A percentile compares a stretch with the other conserved stretches of the same genome.
Conservation (phyloP, 768 basidiomycete species). For the Galerina marginata region DNA sequence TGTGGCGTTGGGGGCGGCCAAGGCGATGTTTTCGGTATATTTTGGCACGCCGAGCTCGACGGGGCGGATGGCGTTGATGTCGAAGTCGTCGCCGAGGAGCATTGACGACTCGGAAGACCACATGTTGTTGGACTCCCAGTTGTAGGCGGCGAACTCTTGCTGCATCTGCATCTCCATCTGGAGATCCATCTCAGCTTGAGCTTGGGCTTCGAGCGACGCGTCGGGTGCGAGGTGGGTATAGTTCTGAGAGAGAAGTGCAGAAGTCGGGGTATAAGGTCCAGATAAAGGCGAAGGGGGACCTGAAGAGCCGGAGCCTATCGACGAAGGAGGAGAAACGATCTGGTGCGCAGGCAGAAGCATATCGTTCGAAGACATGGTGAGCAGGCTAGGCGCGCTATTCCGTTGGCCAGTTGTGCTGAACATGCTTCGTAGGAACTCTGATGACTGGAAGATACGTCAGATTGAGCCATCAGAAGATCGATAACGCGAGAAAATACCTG, state of each 20-base stretch:
- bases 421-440: conserved; percentile 57
- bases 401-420: conserved; percentile 38
- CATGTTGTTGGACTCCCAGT: conserved; percentile 38
- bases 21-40: conserved; percentile 33
- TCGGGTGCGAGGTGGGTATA: conserved; percentile 15
- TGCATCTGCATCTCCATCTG: conserved; percentile 46
- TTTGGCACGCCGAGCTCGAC: conserved; percentile 64
- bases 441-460: conserved; percentile 38
- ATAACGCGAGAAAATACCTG: conserved; percentile 37
- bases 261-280: conserved; percentile 55
- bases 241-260: conserved; percentile 26
- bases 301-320: conserved; percentile 50
- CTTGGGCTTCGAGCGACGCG: conserved; percentile 31
- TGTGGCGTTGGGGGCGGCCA: conserved; percentile 23
- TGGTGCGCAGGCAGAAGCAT: conserved; percentile 47
- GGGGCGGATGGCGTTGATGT: conserved; percentile 66
- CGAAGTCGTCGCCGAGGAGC: conserved; percentile 69
- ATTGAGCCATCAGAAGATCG: conserved; percentile 4
- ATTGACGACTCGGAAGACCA: conserved; percentile 39
- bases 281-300: conserved; percentile 57
- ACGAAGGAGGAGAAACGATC: conserved; percentile 56
- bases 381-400: conserved; percentile 31
- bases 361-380: conserved; percentile 40
- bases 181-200: conserved; percentile 41
- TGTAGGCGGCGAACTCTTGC: conserved; percentile 41